A percentile compares a stretch with the other conserved stretches of the same genome.
Conservation (phyloP, 768 basidiomycete species). For the Dentipellis fragilis region DNA sequence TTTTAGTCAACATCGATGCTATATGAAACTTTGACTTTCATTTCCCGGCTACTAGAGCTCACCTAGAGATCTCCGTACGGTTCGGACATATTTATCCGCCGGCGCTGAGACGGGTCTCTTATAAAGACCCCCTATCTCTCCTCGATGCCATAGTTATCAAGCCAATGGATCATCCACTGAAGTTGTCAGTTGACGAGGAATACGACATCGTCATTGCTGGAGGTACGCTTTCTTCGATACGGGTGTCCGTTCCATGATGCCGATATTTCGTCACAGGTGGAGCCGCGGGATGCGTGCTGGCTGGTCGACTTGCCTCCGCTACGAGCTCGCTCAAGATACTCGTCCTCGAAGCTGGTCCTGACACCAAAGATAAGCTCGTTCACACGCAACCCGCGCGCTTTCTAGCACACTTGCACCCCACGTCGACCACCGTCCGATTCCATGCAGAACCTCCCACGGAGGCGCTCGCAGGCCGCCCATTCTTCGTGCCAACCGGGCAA, state of each 20-base stretch:
- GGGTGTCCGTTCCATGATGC: not conserved
- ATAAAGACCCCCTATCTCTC: too few species aligned
- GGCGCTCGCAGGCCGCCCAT: slow-evolving; percentile 34
- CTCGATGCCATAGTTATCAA: too few species aligned
- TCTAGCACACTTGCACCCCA: slow-evolving; percentile 29
- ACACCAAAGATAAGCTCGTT: slow-evolving; percentile 32
- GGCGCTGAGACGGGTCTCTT: too few species aligned
- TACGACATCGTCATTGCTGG: slow-evolving; percentile 10
- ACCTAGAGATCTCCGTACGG: too few species aligned
- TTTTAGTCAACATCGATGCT: too few species aligned
- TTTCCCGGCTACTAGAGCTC: too few species aligned
- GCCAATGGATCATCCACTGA: not conserved
- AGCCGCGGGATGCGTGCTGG: slow-evolving; percentile 45
- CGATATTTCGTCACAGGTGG: slow-evolving; percentile 20
- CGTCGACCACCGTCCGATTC: slow-evolving; percentile 32
- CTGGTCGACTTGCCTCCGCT: slow-evolving; percentile 42
- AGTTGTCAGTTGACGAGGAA: not conserved
- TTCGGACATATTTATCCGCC: too few species aligned
- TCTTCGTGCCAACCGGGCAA: slow-evolving; percentile 34
- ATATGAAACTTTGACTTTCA: too few species aligned
- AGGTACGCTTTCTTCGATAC: slow-evolving; percentile 8
- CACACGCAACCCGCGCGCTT: slow-evolving; percentile 49
- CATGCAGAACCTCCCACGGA: slow-evolving; percentile 30
- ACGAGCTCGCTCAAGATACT: slow-evolving; percentile 48
- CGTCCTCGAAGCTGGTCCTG: slow-evolving; percentile 48